Percentiles rank a stretch among this genome's conserved stretches.
Evolutionary conservation across 257 asterid species (phyloP).

Genomic region (Rehmannia glutinosa): DNA sequence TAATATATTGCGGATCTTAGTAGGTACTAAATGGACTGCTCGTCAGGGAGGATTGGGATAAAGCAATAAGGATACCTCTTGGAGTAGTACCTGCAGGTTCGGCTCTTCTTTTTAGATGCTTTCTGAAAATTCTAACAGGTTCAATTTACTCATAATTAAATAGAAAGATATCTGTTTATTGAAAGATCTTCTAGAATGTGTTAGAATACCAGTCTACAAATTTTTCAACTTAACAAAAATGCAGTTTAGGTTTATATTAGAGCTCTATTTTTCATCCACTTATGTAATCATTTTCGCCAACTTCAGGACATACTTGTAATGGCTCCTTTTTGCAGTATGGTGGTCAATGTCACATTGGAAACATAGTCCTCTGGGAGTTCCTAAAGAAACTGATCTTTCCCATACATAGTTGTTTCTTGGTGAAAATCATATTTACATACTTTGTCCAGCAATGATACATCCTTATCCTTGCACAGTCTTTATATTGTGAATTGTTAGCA

Average conservation of each 20-base stretch:
- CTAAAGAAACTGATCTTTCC: neutral
- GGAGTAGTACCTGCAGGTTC: slow-evolving; percentile 96
- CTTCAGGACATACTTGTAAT: neutral
- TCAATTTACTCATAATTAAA: neutral
- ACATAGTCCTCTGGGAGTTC: neutral
- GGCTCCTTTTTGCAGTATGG: neutral
- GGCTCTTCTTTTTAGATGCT: neutral
- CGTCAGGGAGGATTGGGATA: slow-evolving; percentile 77
- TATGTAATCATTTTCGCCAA: neutral
- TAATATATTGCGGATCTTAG: slow-evolving; percentile 36
- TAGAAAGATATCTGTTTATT: neutral
- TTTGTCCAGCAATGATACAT: neutral
- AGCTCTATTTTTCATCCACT: neutral
- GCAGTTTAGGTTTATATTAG: neutral
- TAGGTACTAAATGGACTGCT: slow-evolving; percentile 97
- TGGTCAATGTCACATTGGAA: neutral
- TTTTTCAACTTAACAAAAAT: neutral
- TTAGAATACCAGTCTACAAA: neutral
- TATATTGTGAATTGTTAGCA: neutral
- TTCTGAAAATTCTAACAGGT: neutral
- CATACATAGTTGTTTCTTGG: neutral
- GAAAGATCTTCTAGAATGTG: neutral
- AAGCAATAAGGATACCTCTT: slow-evolving; percentile 73
- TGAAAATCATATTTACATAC: neutral
- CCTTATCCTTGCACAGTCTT: neutral